phyloP scores from a whole-genome alignment of 805 yeast species.

The Ogataea chonburiensis region DNA sequence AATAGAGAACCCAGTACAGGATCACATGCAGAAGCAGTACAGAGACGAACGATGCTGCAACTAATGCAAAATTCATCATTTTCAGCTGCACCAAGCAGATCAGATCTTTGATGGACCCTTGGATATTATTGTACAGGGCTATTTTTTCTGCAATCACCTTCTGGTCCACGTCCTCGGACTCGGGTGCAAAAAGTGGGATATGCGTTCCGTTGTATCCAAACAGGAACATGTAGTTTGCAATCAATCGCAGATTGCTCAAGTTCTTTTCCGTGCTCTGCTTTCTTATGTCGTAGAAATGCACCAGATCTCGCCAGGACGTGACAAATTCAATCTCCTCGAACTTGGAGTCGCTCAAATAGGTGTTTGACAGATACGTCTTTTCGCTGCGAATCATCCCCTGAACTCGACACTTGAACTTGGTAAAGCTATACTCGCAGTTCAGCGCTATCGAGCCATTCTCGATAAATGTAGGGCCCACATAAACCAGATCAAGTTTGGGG shows the following conservation, averaged over 20 bases:
- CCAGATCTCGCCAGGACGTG: constrained; percentile 6
- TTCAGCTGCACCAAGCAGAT: constrained; percentile 23
- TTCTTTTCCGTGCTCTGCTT: constrained; percentile 3
- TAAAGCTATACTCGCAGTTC: constrained; percentile 27
- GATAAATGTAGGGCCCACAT: constrained; percentile 31
- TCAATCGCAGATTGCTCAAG: constrained; percentile 16
- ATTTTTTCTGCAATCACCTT: constrained; percentile 8
- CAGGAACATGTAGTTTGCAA: constrained; percentile 24
- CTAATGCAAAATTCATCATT: constrained; percentile 22
- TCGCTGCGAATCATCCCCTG: constrained; percentile 29
- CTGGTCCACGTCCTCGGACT: constrained; percentile 13
- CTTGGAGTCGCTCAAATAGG: constrained; percentile 24
- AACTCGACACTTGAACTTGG: constrained; percentile 24
- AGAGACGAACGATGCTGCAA: constrained; percentile 19
- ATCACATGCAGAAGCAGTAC: constrained; percentile 22
- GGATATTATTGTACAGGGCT: constrained; percentile 21
- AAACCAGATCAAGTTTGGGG: constrained; percentile 26
- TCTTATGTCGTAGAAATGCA: constrained; percentile 5
- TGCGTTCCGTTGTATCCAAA: constrained; percentile 24
- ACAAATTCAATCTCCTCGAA: constrained; percentile 22
- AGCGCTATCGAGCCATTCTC: constrained; percentile 29
- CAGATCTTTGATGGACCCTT: constrained; percentile 16
- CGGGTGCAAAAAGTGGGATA: constrained; percentile 16
- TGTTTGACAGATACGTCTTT: constrained; percentile 26
- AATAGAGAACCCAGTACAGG: constrained; percentile 15